These are phyloP conservation scores for Sanguinoderma infundibulare DNA, from an alignment of 1,284 basidiomycete species.

Conservation along the genomic window DNA sequence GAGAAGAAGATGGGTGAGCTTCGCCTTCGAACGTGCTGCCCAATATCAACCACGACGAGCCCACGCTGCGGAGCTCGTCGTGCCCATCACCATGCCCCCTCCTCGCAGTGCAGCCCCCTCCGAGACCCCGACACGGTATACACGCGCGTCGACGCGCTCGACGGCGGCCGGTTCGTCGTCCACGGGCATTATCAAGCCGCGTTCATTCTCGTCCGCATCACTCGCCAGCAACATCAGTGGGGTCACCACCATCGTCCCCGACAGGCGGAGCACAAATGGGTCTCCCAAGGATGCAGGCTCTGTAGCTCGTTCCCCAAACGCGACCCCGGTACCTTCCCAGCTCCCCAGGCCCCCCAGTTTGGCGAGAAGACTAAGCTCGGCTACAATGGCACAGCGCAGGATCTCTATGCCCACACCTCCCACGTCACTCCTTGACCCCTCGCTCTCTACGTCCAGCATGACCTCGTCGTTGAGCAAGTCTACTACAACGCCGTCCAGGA, in stretches of 20 bases:
- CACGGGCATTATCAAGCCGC: conserved; percentile 34
- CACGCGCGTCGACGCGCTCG: conserved; percentile 34
- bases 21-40: conserved; percentile 11
- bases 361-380: conserved; percentile 21
- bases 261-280: conserved; percentile 30
- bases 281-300: conserved; percentile 20
- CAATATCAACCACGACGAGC: conserved; percentile 28
- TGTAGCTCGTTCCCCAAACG: conserved; percentile 32
- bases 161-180: conserved; percentile 34
- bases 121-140: conserved; percentile 40
- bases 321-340: conserved; percentile 33
- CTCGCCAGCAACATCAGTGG: conserved; percentile 39
- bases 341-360: conserved; percentile 27
- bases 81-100: conserved; percentile 30
- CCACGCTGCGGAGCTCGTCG: conserved; percentile 15
- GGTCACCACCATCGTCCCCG: conserved; percentile 47
- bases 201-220: conserved; percentile 39
- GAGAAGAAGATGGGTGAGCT: conserved; percentile 12
- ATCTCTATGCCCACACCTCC: conserved; percentile 31
- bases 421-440: conserved; percentile 32
- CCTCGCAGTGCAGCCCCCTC: conserved; percentile 36
- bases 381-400: conserved; percentile 25
- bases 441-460: conserved; percentile 29
- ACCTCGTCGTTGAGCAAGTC: conserved; percentile 27
- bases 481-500: conserved; percentile 27